Evolutionary conservation across 768 basidiomycete species (phyloP).

Genomic region (Pilatotrama ljubarskyi): DNA sequence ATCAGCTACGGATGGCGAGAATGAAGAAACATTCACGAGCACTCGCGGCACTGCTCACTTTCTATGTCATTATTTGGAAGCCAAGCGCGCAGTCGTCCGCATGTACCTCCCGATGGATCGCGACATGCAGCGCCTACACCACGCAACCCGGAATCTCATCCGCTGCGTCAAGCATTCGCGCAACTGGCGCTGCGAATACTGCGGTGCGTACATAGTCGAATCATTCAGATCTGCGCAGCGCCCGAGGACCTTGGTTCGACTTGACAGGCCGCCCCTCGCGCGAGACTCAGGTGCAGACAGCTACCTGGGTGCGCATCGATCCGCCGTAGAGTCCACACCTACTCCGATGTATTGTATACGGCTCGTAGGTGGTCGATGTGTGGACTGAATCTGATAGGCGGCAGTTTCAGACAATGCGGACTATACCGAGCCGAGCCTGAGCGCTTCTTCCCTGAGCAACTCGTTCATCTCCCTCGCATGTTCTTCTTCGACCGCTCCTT

Average conservation of each 20-base stretch:
- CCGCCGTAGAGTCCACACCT: too few species aligned
- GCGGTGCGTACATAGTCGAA: conserved; percentile 2
- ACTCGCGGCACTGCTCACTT: not conserved
- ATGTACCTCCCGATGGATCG: conserved; percentile 12
- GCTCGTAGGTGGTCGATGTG: too few species aligned
- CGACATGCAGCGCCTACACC: not conserved
- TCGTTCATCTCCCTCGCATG: too few species aligned
- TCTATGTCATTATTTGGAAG: not conserved
- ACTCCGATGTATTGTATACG: too few species aligned
- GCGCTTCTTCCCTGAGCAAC: too few species aligned
- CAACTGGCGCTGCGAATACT: conserved; percentile 10
- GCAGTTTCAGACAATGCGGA: too few species aligned
- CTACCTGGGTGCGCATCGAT: conserved; percentile 11
- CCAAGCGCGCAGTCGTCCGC: not conserved
- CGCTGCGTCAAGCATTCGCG: conserved; percentile 9
- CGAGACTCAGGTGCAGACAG: conserved; percentile 13
- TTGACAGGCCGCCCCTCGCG: conserved; percentile 16
- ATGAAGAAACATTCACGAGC: too few species aligned
- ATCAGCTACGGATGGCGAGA: conserved; percentile 4
- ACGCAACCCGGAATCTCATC: not conserved
- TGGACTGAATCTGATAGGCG: too few species aligned
- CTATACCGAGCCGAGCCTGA: too few species aligned
- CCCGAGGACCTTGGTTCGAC: not conserved
- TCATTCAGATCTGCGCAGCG: not conserved
- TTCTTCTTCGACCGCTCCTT: too few species aligned